A percentile compares a stretch with the other conserved stretches of the same genome.
phyloP scores from a whole-genome alignment of 176 grass and related monocot species.

The Oryza brachyantha region DNA sequence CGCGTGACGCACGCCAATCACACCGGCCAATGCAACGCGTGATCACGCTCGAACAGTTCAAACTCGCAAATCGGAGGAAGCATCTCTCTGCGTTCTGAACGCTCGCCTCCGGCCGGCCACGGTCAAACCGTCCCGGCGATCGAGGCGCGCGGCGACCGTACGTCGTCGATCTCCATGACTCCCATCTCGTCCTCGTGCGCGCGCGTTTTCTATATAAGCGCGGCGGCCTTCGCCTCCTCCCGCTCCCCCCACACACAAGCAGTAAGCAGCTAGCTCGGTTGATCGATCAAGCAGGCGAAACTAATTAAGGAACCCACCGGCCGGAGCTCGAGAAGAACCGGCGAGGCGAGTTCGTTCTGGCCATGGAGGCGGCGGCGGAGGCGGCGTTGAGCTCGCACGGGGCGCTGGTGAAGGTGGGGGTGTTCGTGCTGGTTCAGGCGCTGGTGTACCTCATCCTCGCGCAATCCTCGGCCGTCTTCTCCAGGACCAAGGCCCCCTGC shows the following conservation, averaged over 20 bases:
- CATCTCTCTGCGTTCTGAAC: not conserved
- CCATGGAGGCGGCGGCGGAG: constrained; percentile 1
- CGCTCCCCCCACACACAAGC: not conserved
- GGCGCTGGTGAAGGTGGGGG: constrained; percentile 46
- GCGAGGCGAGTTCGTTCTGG: not conserved
- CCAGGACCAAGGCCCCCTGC: constrained; percentile 26
- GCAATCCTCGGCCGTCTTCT: constrained; percentile 68
- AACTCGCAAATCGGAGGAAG: not conserved
- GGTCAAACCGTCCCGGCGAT: constrained; percentile 38
- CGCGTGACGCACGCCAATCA: not conserved
- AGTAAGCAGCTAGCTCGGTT: not conserved
- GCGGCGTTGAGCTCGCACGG: constrained; percentile 11
- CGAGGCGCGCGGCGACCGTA: too few relatives aligned
- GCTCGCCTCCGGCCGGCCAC: not conserved
- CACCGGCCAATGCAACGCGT: not conserved
- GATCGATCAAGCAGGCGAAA: too few relatives aligned
- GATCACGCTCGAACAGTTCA: not conserved
- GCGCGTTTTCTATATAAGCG: constrained; percentile 36
- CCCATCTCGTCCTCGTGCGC: too few relatives aligned
- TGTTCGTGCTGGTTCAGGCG: constrained; percentile 72
- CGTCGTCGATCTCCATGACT: not conserved
- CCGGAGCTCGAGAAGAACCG: not conserved
- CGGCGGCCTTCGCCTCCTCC: not conserved
- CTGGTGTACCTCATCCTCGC: constrained; percentile 74
- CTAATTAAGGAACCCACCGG: too few relatives aligned